Percentiles rank a stretch among this genome's conserved stretches.
Conservation (phyloP, 176 grass and related monocot species). For the Typha latifolia region DNA sequence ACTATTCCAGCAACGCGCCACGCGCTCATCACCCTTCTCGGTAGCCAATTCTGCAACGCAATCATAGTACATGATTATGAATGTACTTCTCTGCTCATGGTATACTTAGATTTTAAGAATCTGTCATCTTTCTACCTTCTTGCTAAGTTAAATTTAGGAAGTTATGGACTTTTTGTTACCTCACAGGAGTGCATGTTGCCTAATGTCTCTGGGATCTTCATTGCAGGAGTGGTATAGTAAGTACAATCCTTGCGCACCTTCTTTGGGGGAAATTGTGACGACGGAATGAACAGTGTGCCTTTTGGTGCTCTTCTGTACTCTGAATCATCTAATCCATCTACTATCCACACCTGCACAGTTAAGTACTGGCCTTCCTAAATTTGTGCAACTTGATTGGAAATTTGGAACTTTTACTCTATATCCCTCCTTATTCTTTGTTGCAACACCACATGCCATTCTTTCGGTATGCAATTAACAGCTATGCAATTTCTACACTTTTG, state of each 20-base stretch:
- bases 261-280: constrained; percentile 17
- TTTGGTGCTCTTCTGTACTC: constrained; percentile 21
- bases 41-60: constrained; percentile 64
- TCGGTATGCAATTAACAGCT: no score
- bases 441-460: no score
- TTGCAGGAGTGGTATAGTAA: constrained; percentile 21
- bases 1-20: constrained; percentile 67
- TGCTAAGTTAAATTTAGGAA: not conserved
- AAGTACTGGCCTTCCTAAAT: not conserved
- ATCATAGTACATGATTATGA: constrained; percentile 7
- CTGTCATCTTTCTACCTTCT: no score
- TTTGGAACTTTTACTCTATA: not conserved
- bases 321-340: constrained; percentile 12
- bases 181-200: constrained; percentile 19
- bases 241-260: constrained; percentile 18
- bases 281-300: constrained; percentile 17
- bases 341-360: constrained; percentile 16
- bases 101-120: not conserved
- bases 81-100: not conserved
- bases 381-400: not conserved
- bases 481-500: no score
- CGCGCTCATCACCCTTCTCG: constrained; percentile 89
- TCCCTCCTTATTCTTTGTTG: not conserved
- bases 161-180: not conserved
- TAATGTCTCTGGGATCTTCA: constrained; percentile 21